Percentiles rank a stretch among this genome's conserved stretches.
Evolutionary conservation across 805 yeast species (phyloP).

Genomic region (Spathaspora sp.): DNA sequence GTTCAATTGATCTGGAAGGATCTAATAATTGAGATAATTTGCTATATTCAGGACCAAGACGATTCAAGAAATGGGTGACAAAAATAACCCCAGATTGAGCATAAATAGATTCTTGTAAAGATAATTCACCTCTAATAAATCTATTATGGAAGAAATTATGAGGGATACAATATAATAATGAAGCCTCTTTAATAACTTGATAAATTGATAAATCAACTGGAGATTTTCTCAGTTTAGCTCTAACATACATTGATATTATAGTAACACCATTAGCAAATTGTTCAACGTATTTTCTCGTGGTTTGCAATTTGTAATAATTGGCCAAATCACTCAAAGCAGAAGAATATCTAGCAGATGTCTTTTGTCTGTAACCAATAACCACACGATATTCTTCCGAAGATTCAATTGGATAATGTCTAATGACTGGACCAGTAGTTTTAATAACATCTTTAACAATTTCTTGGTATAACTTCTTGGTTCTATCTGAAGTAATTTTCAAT

Average conservation of each 20-base stretch:
- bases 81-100: conserved; percentile 92
- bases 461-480: conserved; percentile 76
- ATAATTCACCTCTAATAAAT: conserved; percentile 71
- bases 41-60: conserved; percentile 87
- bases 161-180: conserved; percentile 87
- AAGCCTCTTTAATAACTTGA: conserved; percentile 92
- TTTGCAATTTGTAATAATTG: conserved; percentile 79
- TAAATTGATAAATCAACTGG: conserved; percentile 73
- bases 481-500: conserved; percentile 68
- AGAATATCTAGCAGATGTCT: conserved; percentile 80
- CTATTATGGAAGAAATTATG: conserved; percentile 73
- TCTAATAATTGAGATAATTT: conserved; percentile 64
- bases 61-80: conserved; percentile 89
- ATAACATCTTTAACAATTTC: conserved; percentile 67
- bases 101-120: conserved; percentile 91
- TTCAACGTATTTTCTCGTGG: conserved; percentile 90
- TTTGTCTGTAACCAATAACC: conserved; percentile 82
- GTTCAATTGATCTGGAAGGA: conserved; percentile 55
- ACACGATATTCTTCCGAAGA: conserved; percentile 81
- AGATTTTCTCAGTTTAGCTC: conserved; percentile 48
- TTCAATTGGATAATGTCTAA: conserved; percentile 78
- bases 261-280: conserved; percentile 88
- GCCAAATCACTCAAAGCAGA: conserved; percentile 84
- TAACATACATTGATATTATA: conserved; percentile 80
- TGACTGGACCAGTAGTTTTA: conserved; percentile 84